These are phyloP conservation scores for Pythium monospermum DNA, from an alignment of 352 stramenopile species.

Conservation along the genomic window DNA sequence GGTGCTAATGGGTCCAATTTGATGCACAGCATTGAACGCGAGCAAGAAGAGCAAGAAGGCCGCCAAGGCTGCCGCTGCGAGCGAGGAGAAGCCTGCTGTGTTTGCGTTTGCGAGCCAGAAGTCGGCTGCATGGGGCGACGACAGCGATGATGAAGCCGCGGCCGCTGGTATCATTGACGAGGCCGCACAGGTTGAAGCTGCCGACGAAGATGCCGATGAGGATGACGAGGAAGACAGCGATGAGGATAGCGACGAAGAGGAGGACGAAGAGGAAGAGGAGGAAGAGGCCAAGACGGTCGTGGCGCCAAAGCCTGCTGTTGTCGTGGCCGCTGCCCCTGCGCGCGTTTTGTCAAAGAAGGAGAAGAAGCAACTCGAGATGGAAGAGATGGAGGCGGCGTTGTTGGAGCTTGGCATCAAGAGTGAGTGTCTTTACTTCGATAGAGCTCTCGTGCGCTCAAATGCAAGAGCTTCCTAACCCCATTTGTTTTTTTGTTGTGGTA, in stretches of 20 bases:
- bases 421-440: conserved; percentile 8
- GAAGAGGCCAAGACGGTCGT: conserved; percentile 14
- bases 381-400: conserved; percentile 66
- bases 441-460: neutral
- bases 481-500: neutral
- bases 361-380: conserved; percentile 72
- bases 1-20: conserved; percentile 27
- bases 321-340: conserved; percentile 28
- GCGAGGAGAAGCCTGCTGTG: conserved; percentile 43
- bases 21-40: conserved; percentile 42
- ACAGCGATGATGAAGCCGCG: conserved; percentile 70
- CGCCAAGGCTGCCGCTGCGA: conserved; percentile 24
- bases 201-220: conserved; percentile 32
- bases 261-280: conserved; percentile 50
- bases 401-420: conserved; percentile 59
- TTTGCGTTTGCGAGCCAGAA: conserved; percentile 71
- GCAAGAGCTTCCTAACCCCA: conserved; percentile 1
- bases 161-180: conserved; percentile 27
- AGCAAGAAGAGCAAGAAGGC: conserved; percentile 73
- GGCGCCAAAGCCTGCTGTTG: conserved; percentile 13
- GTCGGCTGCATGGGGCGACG: conserved; percentile 61
- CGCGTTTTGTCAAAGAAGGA: conserved; percentile 74
- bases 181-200: conserved; percentile 14
- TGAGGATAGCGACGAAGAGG: conserved; percentile 25
- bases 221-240: conserved; percentile 39